Evolutionary conservation across 2,329 filamentous ascomycete species (phyloP).

Genomic region (Trichoderma arundinaceum): DNA sequence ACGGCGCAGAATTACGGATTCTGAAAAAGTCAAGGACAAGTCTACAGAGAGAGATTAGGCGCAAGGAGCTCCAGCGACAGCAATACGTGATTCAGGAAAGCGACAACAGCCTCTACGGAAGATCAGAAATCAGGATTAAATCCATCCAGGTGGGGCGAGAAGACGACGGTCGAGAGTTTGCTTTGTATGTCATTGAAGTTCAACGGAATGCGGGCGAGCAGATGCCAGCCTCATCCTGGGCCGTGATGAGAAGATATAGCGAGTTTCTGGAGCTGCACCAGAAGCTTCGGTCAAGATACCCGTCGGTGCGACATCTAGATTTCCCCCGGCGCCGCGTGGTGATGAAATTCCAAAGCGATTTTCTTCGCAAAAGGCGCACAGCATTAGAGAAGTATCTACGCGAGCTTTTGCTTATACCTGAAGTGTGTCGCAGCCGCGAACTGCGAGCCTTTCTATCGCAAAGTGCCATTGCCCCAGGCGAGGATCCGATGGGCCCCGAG

Average conservation of each 20-base stretch:
- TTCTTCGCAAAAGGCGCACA: slow-evolving; percentile 83
- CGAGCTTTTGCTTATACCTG: slow-evolving; percentile 82
- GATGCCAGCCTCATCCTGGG: slow-evolving; percentile 96
- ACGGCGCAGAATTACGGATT: slow-evolving; percentile 90
- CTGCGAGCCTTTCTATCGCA: slow-evolving; percentile 91
- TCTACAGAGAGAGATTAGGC: slow-evolving; percentile 85
- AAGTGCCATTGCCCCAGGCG: slow-evolving; percentile 72
- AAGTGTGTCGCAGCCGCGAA: slow-evolving; percentile 92
- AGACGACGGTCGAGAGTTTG: slow-evolving; percentile 90
- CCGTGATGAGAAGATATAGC: slow-evolving; percentile 89
- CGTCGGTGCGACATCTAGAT: slow-evolving; percentile 85
- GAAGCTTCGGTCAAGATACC: slow-evolving; percentile 80
- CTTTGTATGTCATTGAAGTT: slow-evolving; percentile 91
- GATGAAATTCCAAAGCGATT: slow-evolving; percentile 96
- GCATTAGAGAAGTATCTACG: slow-evolving; percentile 86
- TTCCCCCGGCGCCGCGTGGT: slow-evolving; percentile 92
- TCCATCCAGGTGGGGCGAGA: slow-evolving; percentile 91
- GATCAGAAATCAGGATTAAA: slow-evolving; percentile 87
- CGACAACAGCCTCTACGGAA: slow-evolving; percentile 94
- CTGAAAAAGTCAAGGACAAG: slow-evolving; percentile 93
- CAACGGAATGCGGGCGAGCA: slow-evolving; percentile 88
- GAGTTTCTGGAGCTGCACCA: slow-evolving; percentile 97
- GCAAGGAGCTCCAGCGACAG: slow-evolving; percentile 93
- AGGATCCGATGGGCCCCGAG: slow-evolving; percentile 62
- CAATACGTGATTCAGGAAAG: slow-evolving; percentile 98